A percentile compares a stretch with the other conserved stretches of the same genome.
Evolutionary conservation across 306 rosid species (phyloP).

Genomic region (Cercis canadensis): DNA sequence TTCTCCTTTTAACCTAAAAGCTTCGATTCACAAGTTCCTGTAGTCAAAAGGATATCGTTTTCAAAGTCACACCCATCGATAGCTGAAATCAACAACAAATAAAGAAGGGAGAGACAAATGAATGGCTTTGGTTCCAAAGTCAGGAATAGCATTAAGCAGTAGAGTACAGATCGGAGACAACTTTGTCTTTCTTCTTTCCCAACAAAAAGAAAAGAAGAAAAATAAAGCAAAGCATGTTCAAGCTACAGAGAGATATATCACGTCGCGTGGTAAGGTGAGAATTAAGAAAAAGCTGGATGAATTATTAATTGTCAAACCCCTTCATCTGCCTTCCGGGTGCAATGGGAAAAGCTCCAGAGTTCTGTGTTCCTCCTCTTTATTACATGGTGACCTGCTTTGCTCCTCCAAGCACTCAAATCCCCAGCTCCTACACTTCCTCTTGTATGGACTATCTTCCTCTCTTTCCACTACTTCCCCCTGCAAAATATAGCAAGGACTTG

Average conservation of each 20-base stretch:
- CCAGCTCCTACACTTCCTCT: slow-evolving; percentile 80
- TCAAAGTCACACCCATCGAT: slow-evolving; percentile 46
- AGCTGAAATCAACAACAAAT: slow-evolving; percentile 44
- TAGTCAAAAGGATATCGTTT: slow-evolving; percentile 54
- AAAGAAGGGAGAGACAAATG: slow-evolving; percentile 44
- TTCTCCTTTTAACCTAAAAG: slow-evolving; percentile 85
- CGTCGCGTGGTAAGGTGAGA: too few relatives aligned
- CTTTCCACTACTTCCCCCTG: slow-evolving; percentile 54
- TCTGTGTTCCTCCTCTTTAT: slow-evolving; percentile 60
- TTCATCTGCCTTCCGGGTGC: slow-evolving; percentile 87
- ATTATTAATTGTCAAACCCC: slow-evolving; percentile 38
- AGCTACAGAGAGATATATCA: slow-evolving; percentile 11
- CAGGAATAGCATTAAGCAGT: slow-evolving; percentile 49
- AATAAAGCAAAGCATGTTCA: slow-evolving; percentile 52
- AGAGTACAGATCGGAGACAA: slow-evolving; percentile 60
- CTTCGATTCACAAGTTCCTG: slow-evolving; percentile 47
- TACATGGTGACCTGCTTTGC: slow-evolving; percentile 36
- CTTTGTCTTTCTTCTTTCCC: slow-evolving; percentile 85
- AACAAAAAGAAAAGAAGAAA: slow-evolving; percentile 53
- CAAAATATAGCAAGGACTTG: too few relatives aligned
- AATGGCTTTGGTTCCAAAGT: slow-evolving; percentile 57
- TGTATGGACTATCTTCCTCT: slow-evolving; percentile 79
- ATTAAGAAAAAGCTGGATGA: slow-evolving; percentile 22
- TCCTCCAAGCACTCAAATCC: slow-evolving; percentile 65
- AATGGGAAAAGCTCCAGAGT: slow-evolving; percentile 92